phyloP scores from a whole-genome alignment of 108 stramenopile species.

The Epithemia pelagica region DNA sequence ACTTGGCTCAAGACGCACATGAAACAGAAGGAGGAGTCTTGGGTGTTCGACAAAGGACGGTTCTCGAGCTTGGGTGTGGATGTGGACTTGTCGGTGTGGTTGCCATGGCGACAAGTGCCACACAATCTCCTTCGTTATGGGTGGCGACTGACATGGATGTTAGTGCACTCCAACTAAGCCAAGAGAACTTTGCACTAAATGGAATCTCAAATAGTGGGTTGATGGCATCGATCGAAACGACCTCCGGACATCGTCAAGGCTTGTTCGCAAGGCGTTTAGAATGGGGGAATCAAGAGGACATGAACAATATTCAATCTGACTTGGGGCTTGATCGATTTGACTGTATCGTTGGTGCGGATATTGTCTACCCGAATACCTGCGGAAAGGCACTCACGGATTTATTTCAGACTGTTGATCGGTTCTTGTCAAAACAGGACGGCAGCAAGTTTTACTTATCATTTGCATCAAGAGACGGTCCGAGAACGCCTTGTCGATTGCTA shows the following conservation, averaged over 20 bases:
- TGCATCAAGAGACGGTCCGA: slow-evolving; percentile 11
- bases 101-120: slow-evolving; percentile 1
- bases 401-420: slow-evolving; percentile 5
- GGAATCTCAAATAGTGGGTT: neutral
- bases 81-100: slow-evolving; percentile 7
- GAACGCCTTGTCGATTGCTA: slow-evolving; percentile 1
- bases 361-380: slow-evolving; percentile 11
- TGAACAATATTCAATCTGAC: neutral
- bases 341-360: slow-evolving; percentile 8
- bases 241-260: neutral
- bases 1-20: neutral
- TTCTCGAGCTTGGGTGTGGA: slow-evolving; percentile 13
- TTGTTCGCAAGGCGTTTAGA: neutral
- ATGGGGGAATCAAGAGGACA: slow-evolving; percentile 6
- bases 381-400: slow-evolving; percentile 3
- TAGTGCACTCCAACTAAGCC: slow-evolving; percentile 8
- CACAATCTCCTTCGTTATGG: neutral
- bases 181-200: slow-evolving; percentile 8
- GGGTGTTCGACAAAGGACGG: neutral
- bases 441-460: slow-evolving; percentile 8
- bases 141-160: slow-evolving; percentile 7
- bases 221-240: neutral
- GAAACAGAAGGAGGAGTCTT: too few relatives aligned
- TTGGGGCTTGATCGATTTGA: slow-evolving; percentile 1
- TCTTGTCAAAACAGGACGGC: neutral